Base-by-base conservation (phyloP, 805 yeast species). In the Starmerella vaccinii region DNA sequence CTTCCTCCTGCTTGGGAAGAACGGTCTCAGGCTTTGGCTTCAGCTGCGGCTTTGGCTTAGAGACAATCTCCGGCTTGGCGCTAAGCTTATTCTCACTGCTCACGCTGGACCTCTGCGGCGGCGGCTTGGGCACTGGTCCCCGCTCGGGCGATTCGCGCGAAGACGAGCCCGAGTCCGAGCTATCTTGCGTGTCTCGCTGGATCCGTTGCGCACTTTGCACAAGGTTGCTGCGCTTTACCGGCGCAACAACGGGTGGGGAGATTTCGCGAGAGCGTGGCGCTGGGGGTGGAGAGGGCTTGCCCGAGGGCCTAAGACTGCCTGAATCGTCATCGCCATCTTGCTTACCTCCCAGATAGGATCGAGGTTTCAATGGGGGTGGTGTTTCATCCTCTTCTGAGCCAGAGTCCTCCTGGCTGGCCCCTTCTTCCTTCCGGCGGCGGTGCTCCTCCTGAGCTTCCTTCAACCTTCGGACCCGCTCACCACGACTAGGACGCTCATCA, bases 401-500 rank as follows among this genome's bases (percentile, higher is more conserved):
- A n/a, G 10, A 21, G n/a, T 46, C 50, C 16, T 49, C 54, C 13
- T 35, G 42, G 21, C 29, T 29, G 6, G 47, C 47, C n/a, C n/a
- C n/a, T 18, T 49, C 54, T 16, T 35, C 41, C 19, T 33, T 15
- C 10, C 34, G 7, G 18, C 49, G 37, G 4, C 58, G 50, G 49
- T 56, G 56, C 49, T 53, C 55, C n/a, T 47, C 49, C 39, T 56
- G 59, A 10, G 52, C 59, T 21, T 56, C 59, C 33, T 56, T 56
- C 33, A 56, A 44, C 4, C 54, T 29, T 16, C 55, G 42, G 19
- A 56, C 53, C 13, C 59, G 56, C 37, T 51, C 54, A 13, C 50
- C 50, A 16, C 57, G 56, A 4, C 50, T 23, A 12, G 33, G 37
- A 37, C 49, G 47, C 12, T 47, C 51, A 9, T 43, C 48, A 27